phyloP scores from a whole-genome alignment of 805 yeast species.

The Torulaspora microellipsoides region DNA sequence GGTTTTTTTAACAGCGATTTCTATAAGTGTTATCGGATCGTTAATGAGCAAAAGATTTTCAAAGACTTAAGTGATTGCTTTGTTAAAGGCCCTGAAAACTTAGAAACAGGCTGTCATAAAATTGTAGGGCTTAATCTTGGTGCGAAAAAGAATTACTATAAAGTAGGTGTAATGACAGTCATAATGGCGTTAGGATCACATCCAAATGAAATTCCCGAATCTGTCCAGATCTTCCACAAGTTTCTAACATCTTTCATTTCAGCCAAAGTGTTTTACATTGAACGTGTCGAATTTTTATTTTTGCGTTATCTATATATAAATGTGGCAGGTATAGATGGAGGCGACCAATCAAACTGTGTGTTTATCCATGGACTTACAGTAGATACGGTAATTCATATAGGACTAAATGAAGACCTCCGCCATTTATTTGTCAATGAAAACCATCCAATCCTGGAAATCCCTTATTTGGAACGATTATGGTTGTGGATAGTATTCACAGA shows the following conservation, averaged over 20 bases:
- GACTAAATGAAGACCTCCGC: constrained; percentile 8
- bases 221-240: constrained; percentile 12
- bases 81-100: constrained; percentile 9
- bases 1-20: constrained; percentile 9
- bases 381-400: constrained; percentile 12
- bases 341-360: constrained; percentile 9
- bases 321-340: constrained; percentile 9
- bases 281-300: constrained; percentile 6
- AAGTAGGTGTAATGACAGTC: constrained; percentile 13
- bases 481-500: no score
- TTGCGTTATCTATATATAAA: constrained; percentile 6
- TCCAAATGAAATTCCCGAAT: constrained; percentile 6
- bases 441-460: no score
- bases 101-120: constrained; percentile 4
- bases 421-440: no score
- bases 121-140: constrained; percentile 6
- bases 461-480: no score
- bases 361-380: constrained; percentile 4
- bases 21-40: constrained; percentile 4
- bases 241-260: constrained; percentile 10
- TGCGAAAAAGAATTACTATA: constrained; percentile 14
- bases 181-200: constrained; percentile 8
- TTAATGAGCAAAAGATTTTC: constrained; percentile 7
- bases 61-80: constrained; percentile 6
- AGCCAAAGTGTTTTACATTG: constrained; percentile 6